These are phyloP conservation scores for Dunaliella primolecta DNA, from an alignment of 139 green algal species.

Conservation along the genomic window DNA sequence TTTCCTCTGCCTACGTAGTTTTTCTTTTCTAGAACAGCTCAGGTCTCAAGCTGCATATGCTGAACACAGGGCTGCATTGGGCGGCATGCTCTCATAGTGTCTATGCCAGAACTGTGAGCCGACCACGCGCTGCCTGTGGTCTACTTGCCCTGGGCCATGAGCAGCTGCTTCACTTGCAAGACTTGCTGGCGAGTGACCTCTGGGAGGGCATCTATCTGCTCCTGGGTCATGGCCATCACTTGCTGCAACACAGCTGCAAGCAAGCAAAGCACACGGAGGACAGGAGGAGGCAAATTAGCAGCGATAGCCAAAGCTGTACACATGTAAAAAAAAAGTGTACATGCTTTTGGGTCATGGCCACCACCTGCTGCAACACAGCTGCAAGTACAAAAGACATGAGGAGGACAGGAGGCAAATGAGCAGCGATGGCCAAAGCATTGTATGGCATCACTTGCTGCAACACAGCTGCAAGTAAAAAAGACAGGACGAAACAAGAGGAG, in stretches of 20 bases:
- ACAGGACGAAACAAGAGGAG: no score
- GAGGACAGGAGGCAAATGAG: no score
- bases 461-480: constrained; percentile 36
- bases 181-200: constrained; percentile 82
- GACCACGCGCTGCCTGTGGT: no score
- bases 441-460: constrained; percentile 84
- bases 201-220: constrained; percentile 84
- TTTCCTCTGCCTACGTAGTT: background rate
- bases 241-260: constrained; percentile 67
- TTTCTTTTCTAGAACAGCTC: background rate
- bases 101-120: no score
- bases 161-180: constrained; percentile 73
- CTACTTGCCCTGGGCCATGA: constrained; percentile 29
- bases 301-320: no score
- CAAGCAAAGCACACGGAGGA: no score
- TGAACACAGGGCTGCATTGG: background rate
- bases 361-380: constrained; percentile 76
- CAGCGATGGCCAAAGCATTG: no score
- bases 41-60: background rate
- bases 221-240: constrained; percentile 79
- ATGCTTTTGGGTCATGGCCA: constrained; percentile 77
- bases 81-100: no score
- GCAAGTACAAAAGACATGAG: no score
- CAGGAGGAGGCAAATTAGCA: no score
- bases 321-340: no score